These are phyloP conservation scores for Blastomyces emzantsi DNA, from an alignment of 2,329 filamentous ascomycete species.

Conservation along the genomic window DNA sequence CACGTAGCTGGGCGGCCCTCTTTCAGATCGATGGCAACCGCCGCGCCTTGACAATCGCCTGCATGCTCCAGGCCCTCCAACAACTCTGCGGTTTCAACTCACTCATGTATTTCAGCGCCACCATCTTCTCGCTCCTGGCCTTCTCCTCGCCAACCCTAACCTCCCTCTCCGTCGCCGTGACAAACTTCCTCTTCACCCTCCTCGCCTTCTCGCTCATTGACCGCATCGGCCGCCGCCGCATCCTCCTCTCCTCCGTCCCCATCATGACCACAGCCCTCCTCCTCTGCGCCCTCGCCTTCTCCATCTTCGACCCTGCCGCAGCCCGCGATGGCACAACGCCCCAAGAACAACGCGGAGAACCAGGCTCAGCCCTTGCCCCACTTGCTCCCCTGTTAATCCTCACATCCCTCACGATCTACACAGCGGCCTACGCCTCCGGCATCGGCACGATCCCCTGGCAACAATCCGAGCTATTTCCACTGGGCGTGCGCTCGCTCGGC, in stretches of 20 bases:
- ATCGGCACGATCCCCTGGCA: constrained; percentile 94
- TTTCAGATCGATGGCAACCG: constrained; percentile 41
- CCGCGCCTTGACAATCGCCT: constrained; percentile 73
- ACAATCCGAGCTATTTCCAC: constrained; percentile 82
- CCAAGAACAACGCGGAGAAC: constrained; percentile 14
- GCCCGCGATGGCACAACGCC: constrained; percentile 18
- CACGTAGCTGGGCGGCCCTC: constrained; percentile 20
- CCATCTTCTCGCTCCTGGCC: constrained; percentile 67
- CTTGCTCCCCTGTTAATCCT: constrained; percentile 53
- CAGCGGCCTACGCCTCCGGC: constrained; percentile 75
- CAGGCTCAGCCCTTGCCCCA: constrained; percentile 28
- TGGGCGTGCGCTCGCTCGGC: constrained; percentile 53
- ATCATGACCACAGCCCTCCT: constrained; percentile 70
- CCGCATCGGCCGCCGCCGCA: constrained; percentile 65
- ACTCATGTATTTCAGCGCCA: constrained; percentile 85
- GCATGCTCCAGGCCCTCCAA: constrained; percentile 76
- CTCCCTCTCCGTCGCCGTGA: constrained; percentile 68
- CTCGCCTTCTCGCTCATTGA: constrained; percentile 69
- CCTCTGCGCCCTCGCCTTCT: constrained; percentile 64
- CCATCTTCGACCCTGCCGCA: constrained; percentile 46
- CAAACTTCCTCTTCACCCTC: constrained; percentile 74
- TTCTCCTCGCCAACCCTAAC: constrained; percentile 73
- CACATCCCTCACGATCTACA: constrained; percentile 68
- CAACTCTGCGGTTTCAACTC: constrained; percentile 88
- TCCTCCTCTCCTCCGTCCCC: constrained; percentile 73